Evolutionary conservation across 805 yeast species (phyloP).

Genomic region (Nakazawaea wickerhamii): DNA sequence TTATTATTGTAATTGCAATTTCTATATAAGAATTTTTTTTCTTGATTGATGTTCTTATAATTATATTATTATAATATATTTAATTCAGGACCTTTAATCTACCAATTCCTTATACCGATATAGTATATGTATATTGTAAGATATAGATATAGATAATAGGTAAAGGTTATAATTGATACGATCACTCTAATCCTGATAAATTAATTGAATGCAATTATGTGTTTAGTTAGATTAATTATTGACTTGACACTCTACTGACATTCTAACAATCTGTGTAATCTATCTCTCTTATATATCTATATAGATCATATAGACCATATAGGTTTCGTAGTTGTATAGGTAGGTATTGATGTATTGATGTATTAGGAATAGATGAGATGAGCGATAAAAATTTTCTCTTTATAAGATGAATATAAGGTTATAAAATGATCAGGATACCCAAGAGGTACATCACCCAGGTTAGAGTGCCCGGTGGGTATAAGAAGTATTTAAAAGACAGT

Average conservation of each 20-base stretch:
- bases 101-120: not conserved
- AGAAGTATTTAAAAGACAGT: conserved; percentile 3
- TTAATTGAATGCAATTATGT: not conserved
- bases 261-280: not conserved
- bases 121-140: no score
- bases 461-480: conserved; percentile 2
- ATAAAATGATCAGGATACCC: not conserved
- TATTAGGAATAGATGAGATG: no score
- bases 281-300: not conserved
- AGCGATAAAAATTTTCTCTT: not conserved
- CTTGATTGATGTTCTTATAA: not conserved
- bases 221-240: no score
- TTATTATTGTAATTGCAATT: not conserved
- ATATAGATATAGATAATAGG: not conserved
- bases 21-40: not conserved
- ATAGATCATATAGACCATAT: no score
- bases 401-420: no score
- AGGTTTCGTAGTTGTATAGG: no score
- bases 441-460: not conserved
- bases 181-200: conserved; percentile 14
- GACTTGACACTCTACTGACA: conserved; percentile 13
- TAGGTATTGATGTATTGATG: no score
- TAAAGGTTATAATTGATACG: not conserved
- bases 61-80: not conserved
- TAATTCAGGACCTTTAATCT: conserved; percentile 13